A percentile compares a stretch with the other conserved stretches of the same genome.
phyloP scores from a whole-genome alignment of 495 filamentous ascomycete species.

The Penicillium taxi region DNA sequence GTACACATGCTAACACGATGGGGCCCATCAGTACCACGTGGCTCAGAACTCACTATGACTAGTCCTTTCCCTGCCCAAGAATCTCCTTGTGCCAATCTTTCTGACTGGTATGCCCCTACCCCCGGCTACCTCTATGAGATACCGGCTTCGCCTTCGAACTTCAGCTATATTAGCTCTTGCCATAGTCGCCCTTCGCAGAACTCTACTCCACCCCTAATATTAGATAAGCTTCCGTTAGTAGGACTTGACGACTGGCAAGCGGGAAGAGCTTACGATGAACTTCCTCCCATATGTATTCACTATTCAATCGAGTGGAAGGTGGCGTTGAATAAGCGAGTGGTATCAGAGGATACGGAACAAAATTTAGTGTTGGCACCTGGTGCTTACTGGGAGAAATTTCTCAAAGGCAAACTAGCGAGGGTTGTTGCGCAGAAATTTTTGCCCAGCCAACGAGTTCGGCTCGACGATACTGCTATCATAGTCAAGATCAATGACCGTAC shows the following conservation, averaged over 20 bases:
- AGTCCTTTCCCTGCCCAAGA: too few species aligned
- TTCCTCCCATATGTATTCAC: slow-evolving; percentile 25
- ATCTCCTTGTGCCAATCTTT: too few species aligned
- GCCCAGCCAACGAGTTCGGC: slow-evolving; percentile 1
- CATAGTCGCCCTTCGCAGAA: too few species aligned
- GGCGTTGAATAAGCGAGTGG: slow-evolving; percentile 19
- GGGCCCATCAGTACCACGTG: too few species aligned
- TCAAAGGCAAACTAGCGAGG: slow-evolving; percentile 8
- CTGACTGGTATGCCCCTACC: too few species aligned
- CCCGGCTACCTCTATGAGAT: too few species aligned
- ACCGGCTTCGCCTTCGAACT: too few species aligned
- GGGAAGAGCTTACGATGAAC: slow-evolving; percentile 21
- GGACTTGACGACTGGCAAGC: slow-evolving; percentile 12
- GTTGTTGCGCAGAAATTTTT: slow-evolving; percentile 1
- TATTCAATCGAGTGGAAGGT: slow-evolving; percentile 32
- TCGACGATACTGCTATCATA: slow-evolving; percentile 9
- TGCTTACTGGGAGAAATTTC: slow-evolving; percentile 15
- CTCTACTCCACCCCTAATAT: too few species aligned
- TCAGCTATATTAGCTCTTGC: too few species aligned
- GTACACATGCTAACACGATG: too few species aligned
- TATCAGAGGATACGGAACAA: slow-evolving; percentile 22
- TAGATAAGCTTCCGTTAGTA: slow-evolving; percentile 6
- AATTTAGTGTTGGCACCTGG: slow-evolving; percentile 19
- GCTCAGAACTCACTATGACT: too few species aligned
- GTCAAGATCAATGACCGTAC: slow-evolving; percentile 7